Evolutionary conservation across 441 rosid species (phyloP).

Genomic region (Omphalea diandra): DNA sequence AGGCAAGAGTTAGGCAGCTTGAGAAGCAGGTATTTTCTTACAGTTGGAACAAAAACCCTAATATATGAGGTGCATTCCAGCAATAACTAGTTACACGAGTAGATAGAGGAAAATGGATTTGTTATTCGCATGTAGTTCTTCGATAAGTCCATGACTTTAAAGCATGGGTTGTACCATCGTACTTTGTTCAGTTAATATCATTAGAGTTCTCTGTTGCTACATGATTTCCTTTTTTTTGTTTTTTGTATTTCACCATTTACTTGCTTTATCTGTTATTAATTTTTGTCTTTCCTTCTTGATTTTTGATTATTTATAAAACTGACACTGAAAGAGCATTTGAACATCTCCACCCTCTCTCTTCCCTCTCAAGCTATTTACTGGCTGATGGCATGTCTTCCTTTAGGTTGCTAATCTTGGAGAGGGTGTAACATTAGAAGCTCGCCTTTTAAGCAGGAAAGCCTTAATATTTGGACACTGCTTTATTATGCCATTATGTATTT

Average conservation of each 20-base stretch:
- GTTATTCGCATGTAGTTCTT: not conserved
- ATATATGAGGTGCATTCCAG: not conserved
- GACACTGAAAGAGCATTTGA: not conserved
- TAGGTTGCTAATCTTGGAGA: constrained; percentile 80
- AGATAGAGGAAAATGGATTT: not conserved
- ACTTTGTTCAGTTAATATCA: not conserved
- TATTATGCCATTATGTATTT: constrained; percentile 1
- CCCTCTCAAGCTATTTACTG: constrained; percentile 9
- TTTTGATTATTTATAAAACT: not conserved
- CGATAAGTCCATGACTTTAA: not conserved
- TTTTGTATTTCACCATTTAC: not conserved
- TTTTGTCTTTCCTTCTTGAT: not conserved
- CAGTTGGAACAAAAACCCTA: not conserved
- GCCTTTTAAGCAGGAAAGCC: constrained; percentile 77
- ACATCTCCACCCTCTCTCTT: not conserved
- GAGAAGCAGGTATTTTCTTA: constrained; percentile 70
- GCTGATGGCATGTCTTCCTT: constrained; percentile 17
- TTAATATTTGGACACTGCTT: constrained; percentile 16
- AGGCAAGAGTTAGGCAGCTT: constrained; percentile 80
- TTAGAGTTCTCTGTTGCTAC: not conserved
- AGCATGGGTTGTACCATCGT: not conserved
- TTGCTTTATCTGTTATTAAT: not conserved
- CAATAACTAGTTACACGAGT: not conserved
- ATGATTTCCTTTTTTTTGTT: not conserved
- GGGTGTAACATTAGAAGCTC: constrained; percentile 77